Base-by-base conservation (phyloP, 2,329 filamentous ascomycete genomes). In the Pseudogymnoascus sp. region DNA sequence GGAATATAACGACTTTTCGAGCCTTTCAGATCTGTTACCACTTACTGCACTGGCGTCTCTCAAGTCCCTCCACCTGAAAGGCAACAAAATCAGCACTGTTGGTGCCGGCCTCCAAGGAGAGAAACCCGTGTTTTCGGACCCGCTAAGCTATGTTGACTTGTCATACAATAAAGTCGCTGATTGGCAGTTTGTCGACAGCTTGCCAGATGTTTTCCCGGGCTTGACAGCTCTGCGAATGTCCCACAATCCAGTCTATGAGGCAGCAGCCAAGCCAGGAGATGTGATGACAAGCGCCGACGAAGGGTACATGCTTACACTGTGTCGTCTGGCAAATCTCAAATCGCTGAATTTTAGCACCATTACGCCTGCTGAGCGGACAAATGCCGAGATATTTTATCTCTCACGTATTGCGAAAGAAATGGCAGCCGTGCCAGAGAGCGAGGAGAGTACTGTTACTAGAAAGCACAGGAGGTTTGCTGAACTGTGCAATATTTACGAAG, bases 341-440 rank as follows among this genome's bases (percentile, higher is more conserved):
- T 80, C 79, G 0, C 81, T 97, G 31, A 94, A 94, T 72, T 91
- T 90, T 73, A 86, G 86, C 66, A 77, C 78, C 14, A 86, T 97
- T 68, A 86, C 86, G 0, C 69, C 79, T 1, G 84, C 87, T 44
- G 92, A 97, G 73, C 85, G 93, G 16, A 81, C 85, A 62, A 94
- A 97, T 70, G 92, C 92, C 4, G 94, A 97, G 69, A 87, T 93
- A 70, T 99, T 96, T 74, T 99, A 99, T 73, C 84, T 97, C 10
- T 90, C 88, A 0, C 84, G 89, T 62, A 94, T 97, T 64, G 89
- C 84, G 10, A 86, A 86, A 66, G 90, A 94, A 72, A 78, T 97
- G 40, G 82, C 85, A 1, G 77, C 80, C 3, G 82, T 84, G 0
- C 77, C 84, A 0, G 80, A 84, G 63, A 74, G 74, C 2, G 75